Conservation (phyloP, 192 early-diverging fungal genomes). For the Gaertneriomyces semiglobifer region DNA sequence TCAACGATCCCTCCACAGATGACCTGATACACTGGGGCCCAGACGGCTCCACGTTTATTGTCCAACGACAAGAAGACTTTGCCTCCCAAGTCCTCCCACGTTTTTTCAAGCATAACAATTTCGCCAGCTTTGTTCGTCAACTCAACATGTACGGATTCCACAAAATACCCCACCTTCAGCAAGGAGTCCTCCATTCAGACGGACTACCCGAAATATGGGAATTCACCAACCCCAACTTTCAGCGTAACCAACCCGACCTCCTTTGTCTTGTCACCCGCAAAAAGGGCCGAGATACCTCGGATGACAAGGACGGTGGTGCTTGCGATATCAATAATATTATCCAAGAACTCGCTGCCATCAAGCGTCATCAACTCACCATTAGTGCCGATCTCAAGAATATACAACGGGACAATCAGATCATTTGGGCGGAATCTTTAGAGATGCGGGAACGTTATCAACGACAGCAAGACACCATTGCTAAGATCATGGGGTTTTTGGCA, state of each 20-base stretch:
- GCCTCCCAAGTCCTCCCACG: conserved; percentile 49
- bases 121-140: conserved; percentile 56
- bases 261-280: conserved; percentile 85
- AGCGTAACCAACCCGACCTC: conserved; percentile 83
- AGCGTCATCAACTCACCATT: conserved; percentile 87
- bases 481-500: conserved; percentile 88
- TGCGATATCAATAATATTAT: conserved; percentile 41
- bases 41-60: conserved; percentile 81
- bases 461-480: conserved; percentile 91
- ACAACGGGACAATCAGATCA: conserved; percentile 79
- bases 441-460: conserved; percentile 75
- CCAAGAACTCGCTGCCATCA: conserved; percentile 81
- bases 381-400: conserved; percentile 80
- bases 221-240: conserved; percentile 88
- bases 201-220: conserved; percentile 82
- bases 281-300: conserved; percentile 42
- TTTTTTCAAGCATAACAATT: conserved; percentile 67
- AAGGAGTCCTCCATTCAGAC: conserved; percentile 78
- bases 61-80: conserved; percentile 53
- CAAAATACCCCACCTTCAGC: conserved; percentile 91
- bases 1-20: conserved; percentile 77
- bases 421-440: conserved; percentile 80
- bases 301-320: conserved; percentile 20
- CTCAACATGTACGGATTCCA: conserved; percentile 88
- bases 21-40: conserved; percentile 87